Percentiles rank a stretch among this genome's conserved stretches.
Conservation (phyloP, 2,329 filamentous ascomycete genomes). For the Nigrospora oryzae region DNA sequence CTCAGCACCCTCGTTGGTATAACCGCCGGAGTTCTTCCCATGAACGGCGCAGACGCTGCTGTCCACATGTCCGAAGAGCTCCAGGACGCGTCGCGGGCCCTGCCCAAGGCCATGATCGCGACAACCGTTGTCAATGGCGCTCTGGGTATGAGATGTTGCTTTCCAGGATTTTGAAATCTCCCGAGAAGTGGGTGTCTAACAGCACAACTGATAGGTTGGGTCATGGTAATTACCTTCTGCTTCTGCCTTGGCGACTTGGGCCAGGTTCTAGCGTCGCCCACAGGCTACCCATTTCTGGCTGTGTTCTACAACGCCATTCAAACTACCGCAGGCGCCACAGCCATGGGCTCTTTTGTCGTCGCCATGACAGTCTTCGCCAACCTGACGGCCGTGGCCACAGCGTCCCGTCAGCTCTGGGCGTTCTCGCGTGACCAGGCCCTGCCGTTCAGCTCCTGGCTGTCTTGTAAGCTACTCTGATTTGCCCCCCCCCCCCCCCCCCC, state of each 20-base stretch:
- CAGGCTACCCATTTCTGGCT: constrained; percentile 19
- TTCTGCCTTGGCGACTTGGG: constrained; percentile 11
- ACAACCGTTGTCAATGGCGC: constrained; percentile 10
- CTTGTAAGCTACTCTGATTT: constrained; percentile 1
- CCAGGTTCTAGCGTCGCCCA: constrained; percentile 2
- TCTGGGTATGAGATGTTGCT: constrained; percentile 1
- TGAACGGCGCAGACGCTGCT: constrained; percentile 25
- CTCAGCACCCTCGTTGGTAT: constrained; percentile 38
- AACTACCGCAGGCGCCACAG: constrained; percentile 11
- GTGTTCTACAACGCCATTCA: constrained; percentile 17
- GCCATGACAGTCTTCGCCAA: constrained; percentile 15
- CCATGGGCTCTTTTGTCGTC: constrained; percentile 16
- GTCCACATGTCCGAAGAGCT: constrained; percentile 31
- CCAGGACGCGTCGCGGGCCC: constrained; percentile 20
- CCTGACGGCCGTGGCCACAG: constrained; percentile 17
- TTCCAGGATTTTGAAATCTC: too few species aligned
- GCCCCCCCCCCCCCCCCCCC: too few species aligned
- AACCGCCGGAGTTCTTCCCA: constrained; percentile 27
- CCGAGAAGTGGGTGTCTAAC: too few species aligned
- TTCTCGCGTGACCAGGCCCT: constrained; percentile 26
- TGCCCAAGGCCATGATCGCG: constrained; percentile 27
- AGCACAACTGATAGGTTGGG: constrained; percentile 1
- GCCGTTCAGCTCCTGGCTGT: constrained; percentile 20
- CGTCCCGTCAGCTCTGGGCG: constrained; percentile 20
- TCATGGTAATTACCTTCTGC: constrained; percentile 12